phyloP scores from a whole-genome alignment of 495 filamentous ascomycete genomes.

The Viridothelium virens region DNA sequence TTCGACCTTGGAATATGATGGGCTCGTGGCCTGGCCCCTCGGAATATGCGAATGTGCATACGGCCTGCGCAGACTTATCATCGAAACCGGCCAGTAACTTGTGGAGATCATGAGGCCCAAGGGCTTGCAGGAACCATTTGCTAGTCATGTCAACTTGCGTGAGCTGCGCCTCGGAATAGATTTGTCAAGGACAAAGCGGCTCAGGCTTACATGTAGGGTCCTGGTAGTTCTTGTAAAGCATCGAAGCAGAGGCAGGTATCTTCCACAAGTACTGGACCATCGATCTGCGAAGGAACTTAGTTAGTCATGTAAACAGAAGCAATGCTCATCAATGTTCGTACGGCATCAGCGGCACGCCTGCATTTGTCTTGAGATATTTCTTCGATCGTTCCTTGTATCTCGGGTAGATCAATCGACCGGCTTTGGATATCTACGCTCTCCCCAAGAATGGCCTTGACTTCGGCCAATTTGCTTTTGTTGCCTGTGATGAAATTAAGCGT shows the following conservation, averaged over 20 bases:
- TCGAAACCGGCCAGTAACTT: constrained; percentile 83
- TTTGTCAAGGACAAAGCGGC: background rate
- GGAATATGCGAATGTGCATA: constrained; percentile 93
- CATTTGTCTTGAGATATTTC: constrained; percentile 88
- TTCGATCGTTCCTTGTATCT: constrained; percentile 88
- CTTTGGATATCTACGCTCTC: constrained; percentile 60
- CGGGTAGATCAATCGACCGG: constrained; percentile 68
- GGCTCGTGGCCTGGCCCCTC: constrained; percentile 76
- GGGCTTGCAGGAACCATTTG: constrained; percentile 81
- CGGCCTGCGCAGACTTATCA: constrained; percentile 82
- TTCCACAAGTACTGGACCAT: constrained; percentile 87
- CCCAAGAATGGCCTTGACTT: constrained; percentile 79
- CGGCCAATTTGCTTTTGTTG: constrained; percentile 83
- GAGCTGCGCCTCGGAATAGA: background rate
- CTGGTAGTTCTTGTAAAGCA: constrained; percentile 81
- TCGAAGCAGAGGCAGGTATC: constrained; percentile 93
- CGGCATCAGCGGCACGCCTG: constrained; percentile 60
- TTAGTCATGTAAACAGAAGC: background rate
- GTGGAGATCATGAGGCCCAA: constrained; percentile 80
- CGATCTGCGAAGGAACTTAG: constrained; percentile 43
- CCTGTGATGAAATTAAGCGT: constrained; percentile 90
- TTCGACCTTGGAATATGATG: constrained; percentile 85
- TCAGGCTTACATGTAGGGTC: constrained; percentile 79
- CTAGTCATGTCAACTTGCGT: constrained; percentile 37
- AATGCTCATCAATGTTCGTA: constrained; percentile 30